phyloP scores from a whole-genome alignment of 331 rosid species.

The Dryas integrifolia region DNA sequence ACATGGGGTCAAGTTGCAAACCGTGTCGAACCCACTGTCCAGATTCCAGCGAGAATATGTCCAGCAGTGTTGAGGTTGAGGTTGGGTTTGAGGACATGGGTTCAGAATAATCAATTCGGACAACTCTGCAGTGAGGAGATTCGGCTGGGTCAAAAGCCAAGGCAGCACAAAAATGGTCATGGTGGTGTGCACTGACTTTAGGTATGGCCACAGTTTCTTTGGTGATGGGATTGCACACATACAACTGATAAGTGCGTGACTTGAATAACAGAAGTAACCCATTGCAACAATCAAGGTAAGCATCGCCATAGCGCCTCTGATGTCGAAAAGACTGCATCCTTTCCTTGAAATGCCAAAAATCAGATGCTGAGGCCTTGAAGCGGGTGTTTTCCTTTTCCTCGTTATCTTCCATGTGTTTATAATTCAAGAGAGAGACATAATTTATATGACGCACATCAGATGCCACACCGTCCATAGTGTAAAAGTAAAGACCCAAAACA shows the following conservation, averaged over 20 bases:
- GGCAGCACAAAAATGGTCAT: neutral
- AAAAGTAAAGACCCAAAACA: neutral
- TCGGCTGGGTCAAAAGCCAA: neutral
- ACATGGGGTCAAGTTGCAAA: neutral
- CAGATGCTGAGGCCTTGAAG: no score
- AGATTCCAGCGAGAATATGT: neutral
- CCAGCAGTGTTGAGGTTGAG: neutral
- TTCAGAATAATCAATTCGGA: conserved; percentile 1
- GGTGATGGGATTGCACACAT: neutral
- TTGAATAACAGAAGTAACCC: neutral
- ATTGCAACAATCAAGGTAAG: neutral
- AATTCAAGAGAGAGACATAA: neutral
- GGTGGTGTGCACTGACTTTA: neutral
- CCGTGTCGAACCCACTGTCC: neutral
- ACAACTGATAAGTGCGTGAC: neutral
- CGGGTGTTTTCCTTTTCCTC: no score
- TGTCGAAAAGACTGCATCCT: neutral
- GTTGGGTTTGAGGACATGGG: neutral
- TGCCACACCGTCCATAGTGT: neutral
- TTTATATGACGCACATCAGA: neutral
- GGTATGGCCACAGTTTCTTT: neutral
- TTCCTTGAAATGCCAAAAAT: no score
- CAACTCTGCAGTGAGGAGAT: neutral
- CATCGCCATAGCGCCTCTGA: neutral
- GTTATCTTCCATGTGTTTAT: no score